phyloP scores from a whole-genome alignment of 352 stramenopile species.

The Phytophthora sojae region DNA sequence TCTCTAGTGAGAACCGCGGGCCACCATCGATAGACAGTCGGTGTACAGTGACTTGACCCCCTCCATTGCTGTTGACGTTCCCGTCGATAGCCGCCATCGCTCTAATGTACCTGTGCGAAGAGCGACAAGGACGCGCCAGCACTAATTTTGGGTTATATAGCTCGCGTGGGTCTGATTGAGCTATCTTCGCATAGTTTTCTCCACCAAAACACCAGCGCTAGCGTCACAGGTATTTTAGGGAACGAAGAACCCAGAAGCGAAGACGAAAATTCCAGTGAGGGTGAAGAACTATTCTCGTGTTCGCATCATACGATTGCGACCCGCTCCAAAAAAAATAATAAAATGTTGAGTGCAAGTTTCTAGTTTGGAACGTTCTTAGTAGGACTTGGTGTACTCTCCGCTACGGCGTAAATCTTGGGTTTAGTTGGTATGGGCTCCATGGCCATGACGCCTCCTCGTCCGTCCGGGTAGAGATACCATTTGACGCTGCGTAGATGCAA shows the following conservation, averaged over 20 bases:
- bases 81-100: constrained; percentile 5
- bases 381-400: background rate
- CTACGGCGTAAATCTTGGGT: constrained; percentile 1
- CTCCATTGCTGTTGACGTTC: background rate
- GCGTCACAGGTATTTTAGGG: background rate
- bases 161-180: background rate
- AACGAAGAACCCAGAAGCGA: background rate
- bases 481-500: constrained; percentile 25
- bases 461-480: constrained; percentile 24
- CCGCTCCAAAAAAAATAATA: background rate
- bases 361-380: background rate
- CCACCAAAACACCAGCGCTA: too few relatives aligned
- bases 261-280: background rate
- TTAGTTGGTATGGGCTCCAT: constrained; percentile 3
- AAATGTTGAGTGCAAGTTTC: background rate
- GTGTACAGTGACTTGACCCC: constrained; percentile 1
- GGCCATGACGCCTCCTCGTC: constrained; percentile 12
- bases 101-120: background rate
- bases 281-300: background rate
- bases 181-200: background rate
- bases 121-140: background rate
- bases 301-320: background rate
- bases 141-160: too few relatives aligned
- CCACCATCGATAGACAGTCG: constrained; percentile 19
- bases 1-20: constrained; percentile 13